Evolutionary conservation across 306 rosid genomes (phyloP).

Genomic region (Myrica gale): DNA sequence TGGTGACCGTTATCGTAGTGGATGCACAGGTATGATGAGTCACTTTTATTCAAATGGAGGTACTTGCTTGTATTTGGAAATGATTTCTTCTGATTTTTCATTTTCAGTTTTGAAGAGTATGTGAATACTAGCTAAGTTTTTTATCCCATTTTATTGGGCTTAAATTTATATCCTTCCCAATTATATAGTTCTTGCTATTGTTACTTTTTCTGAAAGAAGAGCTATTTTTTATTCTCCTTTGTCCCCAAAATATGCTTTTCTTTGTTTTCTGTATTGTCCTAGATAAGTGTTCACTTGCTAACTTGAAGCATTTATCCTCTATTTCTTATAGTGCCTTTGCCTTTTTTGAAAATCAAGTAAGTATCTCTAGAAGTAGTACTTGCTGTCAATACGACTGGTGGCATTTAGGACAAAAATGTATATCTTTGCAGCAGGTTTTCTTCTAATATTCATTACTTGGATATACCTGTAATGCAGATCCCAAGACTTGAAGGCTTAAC

Average conservation of each 20-base stretch:
- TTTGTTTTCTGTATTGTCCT: neutral
- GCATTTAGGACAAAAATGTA: neutral
- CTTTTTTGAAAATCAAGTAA: neutral
- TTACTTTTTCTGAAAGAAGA: no score
- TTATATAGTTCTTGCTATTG: neutral
- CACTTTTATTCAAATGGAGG: neutral
- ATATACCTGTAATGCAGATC: conserved; percentile 52
- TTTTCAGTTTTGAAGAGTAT: neutral
- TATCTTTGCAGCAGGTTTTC: neutral
- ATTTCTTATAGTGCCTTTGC: neutral
- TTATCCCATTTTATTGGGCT: neutral
- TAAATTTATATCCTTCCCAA: neutral
- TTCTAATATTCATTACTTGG: conserved; percentile 4
- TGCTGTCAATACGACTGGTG: neutral
- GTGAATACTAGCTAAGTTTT: neutral
- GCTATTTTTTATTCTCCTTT: neutral
- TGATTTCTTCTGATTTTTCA: neutral
- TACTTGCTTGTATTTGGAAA: neutral
- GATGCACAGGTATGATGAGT: conserved; percentile 66
- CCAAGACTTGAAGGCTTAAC: conserved; percentile 60
- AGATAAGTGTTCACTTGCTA: neutral
- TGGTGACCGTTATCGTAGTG: conserved; percentile 69
- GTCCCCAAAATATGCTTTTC: neutral
- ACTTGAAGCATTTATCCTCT: neutral
- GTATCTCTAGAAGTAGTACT: neutral